Evolutionary conservation across 2,329 filamentous ascomycete species (phyloP), one percentile per base, ranked within the genome.

Genomic region (Fusarium mexicanum): DNA sequence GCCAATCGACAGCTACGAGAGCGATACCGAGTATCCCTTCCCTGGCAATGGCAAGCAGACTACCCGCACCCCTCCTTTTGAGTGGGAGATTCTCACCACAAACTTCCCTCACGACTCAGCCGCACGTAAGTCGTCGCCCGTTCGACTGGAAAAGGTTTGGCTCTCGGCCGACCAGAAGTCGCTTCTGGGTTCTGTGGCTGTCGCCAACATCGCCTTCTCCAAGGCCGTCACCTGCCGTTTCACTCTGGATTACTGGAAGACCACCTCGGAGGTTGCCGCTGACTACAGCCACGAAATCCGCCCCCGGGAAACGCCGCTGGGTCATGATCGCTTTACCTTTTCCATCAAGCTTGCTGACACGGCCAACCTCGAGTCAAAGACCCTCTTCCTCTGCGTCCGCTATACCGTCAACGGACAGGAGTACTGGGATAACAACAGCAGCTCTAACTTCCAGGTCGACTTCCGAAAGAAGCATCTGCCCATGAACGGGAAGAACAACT

Each of bases 221-320:
- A 99, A 99, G 84, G 83, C 87, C 11, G 94, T 99, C 61, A 91
- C 93, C n/a, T 96, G 94, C 81, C 91, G 96, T 58, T 99, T 99
- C 83, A 99, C 96, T 0, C 89, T 98, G 53, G 96, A 99, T 82
- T 96, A 97, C 84, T 99, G 96, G 96, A 98, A 97, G 87, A 99
- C 96, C 0, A 97, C 95, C 0, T 99, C 96, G 2, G 96, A 99
- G 81, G 93, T 98, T 4, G 88, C 89, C 43, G 96, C 94, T n/a
- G 95, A 98, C 78, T 99, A 90, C 85, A 92, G 91, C 81, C 90
- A 93, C 71, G 93, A 96, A 83, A 89, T 96, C 51, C 90, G 91
- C 48, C 90, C 90, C 35, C 90, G 90, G 75, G 90, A 92, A 47
- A 86, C 85, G 8, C 85, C 89, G 29, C 87, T 92, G 76, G 91